A percentile compares a stretch with the other conserved stretches of the same genome.
Conservation (phyloP, 768 basidiomycete species). For the Boletellus ananas region DNA sequence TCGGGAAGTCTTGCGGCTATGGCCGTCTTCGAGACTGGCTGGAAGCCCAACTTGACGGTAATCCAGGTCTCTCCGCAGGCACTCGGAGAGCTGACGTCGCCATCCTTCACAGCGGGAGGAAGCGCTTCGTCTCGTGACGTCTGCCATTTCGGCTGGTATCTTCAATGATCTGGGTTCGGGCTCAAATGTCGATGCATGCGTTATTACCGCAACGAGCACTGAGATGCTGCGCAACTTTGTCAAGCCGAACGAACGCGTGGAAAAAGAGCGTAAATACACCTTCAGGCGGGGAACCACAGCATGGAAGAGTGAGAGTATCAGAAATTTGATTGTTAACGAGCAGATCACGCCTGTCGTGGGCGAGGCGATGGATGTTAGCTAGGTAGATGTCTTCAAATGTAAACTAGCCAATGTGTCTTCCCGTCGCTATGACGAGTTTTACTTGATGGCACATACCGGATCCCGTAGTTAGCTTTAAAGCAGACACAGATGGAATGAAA, state of each 20-base stretch:
- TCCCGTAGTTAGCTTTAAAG: too few relatives aligned
- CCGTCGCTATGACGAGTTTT: too few relatives aligned
- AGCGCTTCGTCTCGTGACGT: conserved; percentile 77
- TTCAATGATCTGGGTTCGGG: conserved; percentile 99
- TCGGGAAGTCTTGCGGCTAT: conserved; percentile 95
- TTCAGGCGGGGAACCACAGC: conserved; percentile 89
- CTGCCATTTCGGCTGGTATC: conserved; percentile 91
- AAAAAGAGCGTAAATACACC: conserved; percentile 64
- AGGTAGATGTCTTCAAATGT: conserved; percentile 17
- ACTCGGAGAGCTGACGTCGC: conserved; percentile 2
- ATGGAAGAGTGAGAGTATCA: conserved; percentile 77
- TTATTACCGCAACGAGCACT: conserved; percentile 82
- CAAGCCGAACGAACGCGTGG: conserved; percentile 82
- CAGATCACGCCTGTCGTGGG: conserved; percentile 51
- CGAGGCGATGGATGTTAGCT: conserved; percentile 84
- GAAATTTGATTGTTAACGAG: conserved; percentile 70
- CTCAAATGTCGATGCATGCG: conserved; percentile 96
- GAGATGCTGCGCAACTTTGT: conserved; percentile 94
- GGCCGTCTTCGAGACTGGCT: conserved; percentile 92
- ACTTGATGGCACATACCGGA: too few relatives aligned
- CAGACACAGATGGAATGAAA: too few relatives aligned
- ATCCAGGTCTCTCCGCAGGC: conserved; percentile 19
- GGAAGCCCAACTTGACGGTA: conserved; percentile 81
- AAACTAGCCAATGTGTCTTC: conserved; percentile 1
- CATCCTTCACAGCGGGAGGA: conserved; percentile 56